Base-by-base conservation (phyloP, 1,284 basidiomycete species). In the Malassezia obtusa region DNA sequence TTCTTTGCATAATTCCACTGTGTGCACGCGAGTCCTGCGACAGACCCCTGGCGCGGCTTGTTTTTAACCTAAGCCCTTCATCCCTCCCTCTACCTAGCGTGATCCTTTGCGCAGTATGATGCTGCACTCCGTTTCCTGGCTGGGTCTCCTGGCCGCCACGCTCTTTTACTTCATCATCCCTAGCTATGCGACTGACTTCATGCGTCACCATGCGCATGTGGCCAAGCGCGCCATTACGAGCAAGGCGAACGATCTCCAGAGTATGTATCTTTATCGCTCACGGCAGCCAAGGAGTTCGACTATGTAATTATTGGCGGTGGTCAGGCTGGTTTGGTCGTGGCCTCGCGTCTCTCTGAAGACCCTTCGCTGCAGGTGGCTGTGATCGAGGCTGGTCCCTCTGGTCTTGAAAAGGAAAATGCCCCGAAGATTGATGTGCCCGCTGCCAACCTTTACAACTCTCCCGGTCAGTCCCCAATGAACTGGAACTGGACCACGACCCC, bases 371-470 rank as follows among this genome's bases (percentile, higher is more conserved):
- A 54, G 4, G 69, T 72, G 7, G 64, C 62, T 4, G 68, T 71
- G 35, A 70, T 71, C 45, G 82, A 84, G 65, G 82, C 79, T 2
- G 82, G 82, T 3, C 35, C 36, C 1, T 49, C 58, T 11, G 65
- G 61, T 22, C 59, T 61, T 15, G 35, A 32, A 0, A 54, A 59
- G 26, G 47, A 65, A 17, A 35, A 47, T 12, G 39, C 65, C 0
- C 57, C 56, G 5, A 36, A 25, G n/a, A 37, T 58, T 37, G 45
- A 58, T 30, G 33, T 40, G 4, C 58, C 58, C n/a, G 35, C 55
- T 17, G 59, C 30, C 10, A 66, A 67, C 39, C 49, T 67, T 6
- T 71, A 71, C 64, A 55, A 67, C 38, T 49, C 57, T 2, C 45
- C 60, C 1, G 62, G 62, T 0, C 45, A 51, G 4, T 64, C 65